Base-by-base conservation (phyloP, 2,329 filamentous ascomycete genomes). In the Diaporthe batatas region DNA sequence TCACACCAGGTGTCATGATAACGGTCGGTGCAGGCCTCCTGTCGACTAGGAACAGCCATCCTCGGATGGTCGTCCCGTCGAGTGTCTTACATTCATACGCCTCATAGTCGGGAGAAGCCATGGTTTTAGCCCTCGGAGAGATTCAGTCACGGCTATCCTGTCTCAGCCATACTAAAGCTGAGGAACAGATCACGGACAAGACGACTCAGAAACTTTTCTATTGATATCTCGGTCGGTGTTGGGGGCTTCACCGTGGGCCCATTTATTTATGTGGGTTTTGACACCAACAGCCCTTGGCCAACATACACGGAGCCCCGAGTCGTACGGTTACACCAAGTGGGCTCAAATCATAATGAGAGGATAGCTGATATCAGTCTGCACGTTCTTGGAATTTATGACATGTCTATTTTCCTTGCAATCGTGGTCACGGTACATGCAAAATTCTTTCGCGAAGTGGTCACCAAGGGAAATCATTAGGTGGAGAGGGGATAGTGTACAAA, bases 1-100 rank as follows among this genome's bases (percentile, higher is more conserved):
- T 36, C 6, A 67, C 62, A 21, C 62, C 62, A 18, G 29, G 62
- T 16, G 62, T 36, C 62, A 67, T 67, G 11, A 67, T 67, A 11
- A 67, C 25, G 7, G 62, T 36, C 2, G 44, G 44, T 2, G 62
- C 62, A 12, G 62, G 44, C 14, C 7, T 29, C 0, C 14, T 23
- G 10, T 49, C 14, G 4, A 23, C 44, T 2, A 10, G 3, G 44
- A 23, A 67, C 2, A 67, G 18, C 62, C 62, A 53, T 51, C 25
- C 62, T 36, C 18, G 4, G 29, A 67, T 51, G 18, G 18, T 53
- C 12, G 44, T 53, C 2, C 62, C 44, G 8, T 67, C 44, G 6
- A 67, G 18, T 16, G 62, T 51, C 10, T 53, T 67, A n/a, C 62
- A 64, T 23, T 64, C 58, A 29, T 39, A 36, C 21, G 21, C 8